Percentiles rank a stretch among this genome's conserved stretches.
Conservation (phyloP, 2,329 filamentous ascomycete genomes). For the Lizonia empirigonia region DNA sequence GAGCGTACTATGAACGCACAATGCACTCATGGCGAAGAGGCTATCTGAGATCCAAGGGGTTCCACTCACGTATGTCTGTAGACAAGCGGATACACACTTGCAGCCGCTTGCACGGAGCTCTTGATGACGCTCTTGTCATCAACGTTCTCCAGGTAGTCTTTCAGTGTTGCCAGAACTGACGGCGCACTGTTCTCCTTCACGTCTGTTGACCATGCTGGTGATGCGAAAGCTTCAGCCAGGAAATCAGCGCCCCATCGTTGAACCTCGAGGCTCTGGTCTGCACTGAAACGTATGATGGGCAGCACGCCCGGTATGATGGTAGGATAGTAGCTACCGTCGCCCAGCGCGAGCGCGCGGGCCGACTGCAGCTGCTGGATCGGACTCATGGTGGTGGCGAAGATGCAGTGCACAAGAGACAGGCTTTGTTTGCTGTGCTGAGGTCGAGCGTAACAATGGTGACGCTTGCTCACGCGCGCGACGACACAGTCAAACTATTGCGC, state of each 20-base stretch:
- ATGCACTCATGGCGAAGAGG: conserved; percentile 22
- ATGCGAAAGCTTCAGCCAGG: conserved; percentile 92
- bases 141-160: conserved; percentile 56
- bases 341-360: conserved; percentile 86
- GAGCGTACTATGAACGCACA: conserved; percentile 21
- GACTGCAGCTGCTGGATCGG: conserved; percentile 80
- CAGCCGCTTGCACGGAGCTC: conserved; percentile 83
- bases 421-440: conserved; percentile 32
- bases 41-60: conserved; percentile 31
- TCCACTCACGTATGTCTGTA: conserved; percentile 90
- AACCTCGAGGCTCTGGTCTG: conserved; percentile 70
- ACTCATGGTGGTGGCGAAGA: conserved; percentile 35
- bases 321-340: conserved; percentile 85
- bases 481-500: conserved; percentile 38
- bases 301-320: conserved; percentile 91
- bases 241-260: conserved; percentile 97
- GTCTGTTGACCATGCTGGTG: conserved; percentile 75
- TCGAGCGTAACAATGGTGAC: conserved; percentile 19
- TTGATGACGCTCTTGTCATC: conserved; percentile 83
- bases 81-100: conserved; percentile 90
- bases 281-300: conserved; percentile 80
- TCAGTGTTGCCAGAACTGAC: conserved; percentile 76
- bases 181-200: conserved; percentile 82
- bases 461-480: conserved; percentile 41
- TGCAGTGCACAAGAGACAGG: conserved; percentile 29